Evolutionary conservation across 2,329 filamentous ascomycete genomes (phyloP).

Genomic region (Elsinoe ampelina): DNA sequence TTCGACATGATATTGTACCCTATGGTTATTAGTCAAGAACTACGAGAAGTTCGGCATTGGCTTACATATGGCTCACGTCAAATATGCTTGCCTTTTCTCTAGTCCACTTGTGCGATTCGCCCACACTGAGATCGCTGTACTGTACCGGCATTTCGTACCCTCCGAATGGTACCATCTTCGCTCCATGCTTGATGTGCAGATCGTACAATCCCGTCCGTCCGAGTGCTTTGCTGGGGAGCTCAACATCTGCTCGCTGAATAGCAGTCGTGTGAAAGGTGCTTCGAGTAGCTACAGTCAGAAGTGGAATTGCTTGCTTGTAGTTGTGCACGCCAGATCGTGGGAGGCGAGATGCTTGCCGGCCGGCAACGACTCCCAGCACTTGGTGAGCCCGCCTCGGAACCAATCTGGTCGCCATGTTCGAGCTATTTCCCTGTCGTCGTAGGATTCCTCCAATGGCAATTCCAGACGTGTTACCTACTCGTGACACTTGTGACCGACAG

Average conservation of each 20-base stretch:
- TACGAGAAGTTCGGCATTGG: background rate
- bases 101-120: slow-evolving; percentile 83
- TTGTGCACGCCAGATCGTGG: background rate
- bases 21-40: slow-evolving; percentile 23
- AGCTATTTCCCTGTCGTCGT: too few relatives aligned
- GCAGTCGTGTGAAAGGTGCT: background rate
- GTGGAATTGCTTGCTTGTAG: too few relatives aligned
- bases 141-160: slow-evolving; percentile 89
- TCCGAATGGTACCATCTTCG: slow-evolving; percentile 94
- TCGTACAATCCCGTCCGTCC: slow-evolving; percentile 66
- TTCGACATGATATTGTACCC: slow-evolving; percentile 72
- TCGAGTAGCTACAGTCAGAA: background rate
- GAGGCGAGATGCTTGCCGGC: background rate
- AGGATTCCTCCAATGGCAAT: background rate
- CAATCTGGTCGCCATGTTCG: slow-evolving; percentile 8
- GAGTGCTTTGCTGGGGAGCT: slow-evolving; percentile 29
- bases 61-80: slow-evolving; percentile 90
- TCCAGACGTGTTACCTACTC: background rate
- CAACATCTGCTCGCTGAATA: slow-evolving; percentile 14
- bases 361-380: background rate
- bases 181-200: slow-evolving; percentile 66
- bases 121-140: slow-evolving; percentile 67
- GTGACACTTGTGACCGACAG: too few relatives aligned
- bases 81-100: slow-evolving; percentile 82
- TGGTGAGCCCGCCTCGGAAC: background rate